Evolutionary conservation across 208 protist genomes (phyloP), one percentile per base, ranked within the genome.

Genomic region (Giardia duodenalis): DNA sequence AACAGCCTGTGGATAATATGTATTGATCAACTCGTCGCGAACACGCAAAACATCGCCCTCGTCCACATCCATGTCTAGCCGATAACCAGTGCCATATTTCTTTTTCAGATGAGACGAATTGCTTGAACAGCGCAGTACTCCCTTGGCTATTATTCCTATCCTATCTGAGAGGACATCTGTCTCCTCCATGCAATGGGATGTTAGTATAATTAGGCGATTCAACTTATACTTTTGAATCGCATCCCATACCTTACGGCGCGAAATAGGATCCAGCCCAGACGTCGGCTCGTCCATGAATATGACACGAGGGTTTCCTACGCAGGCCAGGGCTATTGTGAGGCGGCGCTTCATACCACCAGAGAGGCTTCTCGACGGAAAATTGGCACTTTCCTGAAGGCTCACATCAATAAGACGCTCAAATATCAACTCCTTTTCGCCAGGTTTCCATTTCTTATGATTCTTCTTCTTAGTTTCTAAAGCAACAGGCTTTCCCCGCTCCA

Each of bases 101-200:
- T 0, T 44, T 42, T 48, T 67, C 1, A 93, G 39, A 30, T 47
- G 0, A 22, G 44, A 0, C 42, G 86, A 67, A 48, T 2, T 90
- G 0, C 92, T 87, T 47, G 91, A 43, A 0, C 19, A 87, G 1
- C 44, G 3, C 0, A 91, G 3, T 45, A 39, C 44, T 22, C 67
- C 76, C 67, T 86, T n/a, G 67, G 30, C 22, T 47, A 93, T 92
- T 30, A 93, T 44, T 30, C n/a, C 44, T 10, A 93, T 22, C 22
- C n/a, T 0, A 76, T 67, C 46, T 10, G 86, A 42, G 4, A 93
- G 46, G 42, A 2, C 0, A 44, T 90, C 46, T 10, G 46, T 46
- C 86, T 93, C 92, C 47, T 90, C 76, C 76, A 93, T 93, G n/a
- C 47, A 93, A 47, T 93, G 92, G 0, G 92, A 92, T 46, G 92